A percentile compares a stretch with the other conserved stretches of the same genome.
Evolutionary conservation across 768 basidiomycete genomes (phyloP).

Genomic region (Mrakia gelida): DNA sequence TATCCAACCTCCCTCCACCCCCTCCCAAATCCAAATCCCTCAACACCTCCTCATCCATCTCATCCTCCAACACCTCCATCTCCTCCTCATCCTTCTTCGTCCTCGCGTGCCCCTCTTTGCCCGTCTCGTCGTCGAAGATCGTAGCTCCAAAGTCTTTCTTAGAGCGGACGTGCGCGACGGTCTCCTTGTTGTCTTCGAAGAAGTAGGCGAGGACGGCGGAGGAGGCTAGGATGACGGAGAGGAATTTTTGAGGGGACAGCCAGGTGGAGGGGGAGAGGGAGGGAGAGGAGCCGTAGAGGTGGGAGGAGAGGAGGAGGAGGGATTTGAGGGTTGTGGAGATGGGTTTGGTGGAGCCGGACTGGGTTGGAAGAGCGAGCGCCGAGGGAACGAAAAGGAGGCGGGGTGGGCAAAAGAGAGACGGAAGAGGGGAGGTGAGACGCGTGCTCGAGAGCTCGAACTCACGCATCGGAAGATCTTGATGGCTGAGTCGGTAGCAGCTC

Average conservation of each 20-base stretch:
- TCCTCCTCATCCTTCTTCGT: slow-evolving; percentile 1
- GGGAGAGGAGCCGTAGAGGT: not conserved
- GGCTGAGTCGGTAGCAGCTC: not conserved
- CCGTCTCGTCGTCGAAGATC: not conserved
- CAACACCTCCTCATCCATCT: slow-evolving; percentile 1
- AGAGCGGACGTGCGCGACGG: not conserved
- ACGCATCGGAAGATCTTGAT: slow-evolving; percentile 15
- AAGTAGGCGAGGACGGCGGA: not conserved
- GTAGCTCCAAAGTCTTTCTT: not conserved
- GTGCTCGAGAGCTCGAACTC: not conserved
- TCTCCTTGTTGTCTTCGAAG: not conserved
- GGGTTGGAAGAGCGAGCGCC: not conserved
- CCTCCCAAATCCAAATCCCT: not conserved
- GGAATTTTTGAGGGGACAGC: not conserved
- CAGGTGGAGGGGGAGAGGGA: not conserved
- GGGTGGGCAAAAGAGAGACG: not conserved
- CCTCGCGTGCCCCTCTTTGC: not conserved
- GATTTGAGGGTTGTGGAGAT: not conserved
- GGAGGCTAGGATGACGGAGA: slow-evolving; percentile 7
- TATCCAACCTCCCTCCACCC: not conserved
- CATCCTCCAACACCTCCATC: not conserved
- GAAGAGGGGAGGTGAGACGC: not conserved
- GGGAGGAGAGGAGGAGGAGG: not conserved
- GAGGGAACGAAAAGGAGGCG: not conserved
- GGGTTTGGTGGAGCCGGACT: not conserved